Evolutionary conservation across 2,329 filamentous ascomycete genomes (phyloP), one percentile per base, ranked within the genome.

Genomic region (Penicillium decumbens): DNA sequence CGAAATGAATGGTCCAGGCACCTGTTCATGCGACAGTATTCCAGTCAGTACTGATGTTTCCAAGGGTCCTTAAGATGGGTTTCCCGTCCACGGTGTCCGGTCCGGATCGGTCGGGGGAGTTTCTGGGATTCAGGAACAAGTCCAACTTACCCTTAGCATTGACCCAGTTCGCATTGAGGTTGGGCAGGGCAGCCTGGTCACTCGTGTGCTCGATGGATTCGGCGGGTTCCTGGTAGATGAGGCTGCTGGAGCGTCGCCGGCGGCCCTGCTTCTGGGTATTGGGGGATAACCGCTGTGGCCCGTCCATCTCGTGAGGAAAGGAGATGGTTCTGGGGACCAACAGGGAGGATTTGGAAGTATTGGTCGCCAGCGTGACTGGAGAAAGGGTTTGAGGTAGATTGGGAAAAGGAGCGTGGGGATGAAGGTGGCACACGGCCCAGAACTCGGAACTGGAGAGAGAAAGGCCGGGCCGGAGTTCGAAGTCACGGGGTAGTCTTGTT

Each of bases 191-290:
- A 49, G 90, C 88, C 78, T 97, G 93, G 73, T 98, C 93, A 68
- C 88, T 96, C 73, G 95, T 89, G 75, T 96, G 93, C 78, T 98
- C 93, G 67, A 96, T 84, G 49, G 92, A 95, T 79, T 98, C 93
- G 53, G 87, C 85, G 47, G 93, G 93, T 73, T 98, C 93, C 68
- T 95, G 91, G 74, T 97, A 97, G 75, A 98, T 90, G 75, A 98
- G 85, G 76, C 92, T 97, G 78, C 92, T 96, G 73, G 93, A 97
- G 75, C 93, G 85, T 78, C 93, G 86, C 80, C 92, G 84, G 73
- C 92, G 82, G 61, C 84, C 85, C 70, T 86, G 83, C 65, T 80
- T 79, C 65, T 85, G 80, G 63, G 67, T 82, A 70, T 72, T 79
- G 72, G 82, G 78, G 73, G 75, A 80, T 74, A 74, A 79, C 77